Evolutionary conservation across 2,329 filamentous ascomycete genomes (phyloP), one percentile per base, ranked within the genome.

Genomic region (Fusarium devonianum): DNA sequence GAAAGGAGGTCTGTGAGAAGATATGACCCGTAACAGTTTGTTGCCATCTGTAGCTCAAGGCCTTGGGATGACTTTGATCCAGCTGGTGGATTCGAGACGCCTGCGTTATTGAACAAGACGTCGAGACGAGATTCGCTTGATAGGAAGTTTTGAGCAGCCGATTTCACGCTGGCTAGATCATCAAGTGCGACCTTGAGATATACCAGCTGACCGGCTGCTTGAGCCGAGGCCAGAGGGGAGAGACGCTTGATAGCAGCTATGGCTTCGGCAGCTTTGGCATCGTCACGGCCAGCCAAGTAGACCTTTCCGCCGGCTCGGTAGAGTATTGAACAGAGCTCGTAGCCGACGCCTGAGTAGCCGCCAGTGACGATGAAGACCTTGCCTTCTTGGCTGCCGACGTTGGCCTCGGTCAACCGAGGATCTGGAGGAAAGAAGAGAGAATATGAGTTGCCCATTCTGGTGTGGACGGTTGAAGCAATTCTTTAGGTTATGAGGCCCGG

Each of bases 41-140:
- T 60, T 2, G 53, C 49, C n/a, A 62, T 28, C 1, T 58, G 60
- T 2, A 62, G 33, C 16, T 62, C 59, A 9, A 55, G 50, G 4
- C 49, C 56, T 9, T 62, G 59, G 5, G 32, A 44, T 2, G 52
- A 57, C 3, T 35, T 37, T 7, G 56, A 55, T 1, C 56, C 59
- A 2, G 10, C 16, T 1, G 56, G 52, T 11, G 58, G 59, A 2
- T 40, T 41, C 3, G 53, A 52, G 2, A 58, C 36, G 2, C 59
- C 59, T 0, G 59, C 56, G 6, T 62, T 62, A 10, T 62, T 62
- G 34, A 57, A 60, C 0, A 60, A 22, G 2, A 55, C 35, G 9
- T 62, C 37, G 1, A 62, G 25, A 5, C 45, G 41, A 4, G 49
- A 45, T 4, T 62, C 59, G 7, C 22, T 28, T 0, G 34, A 14